phyloP scores from a whole-genome alignment of 257 asterid genomes.

The Solanum pinnatisectum region DNA sequence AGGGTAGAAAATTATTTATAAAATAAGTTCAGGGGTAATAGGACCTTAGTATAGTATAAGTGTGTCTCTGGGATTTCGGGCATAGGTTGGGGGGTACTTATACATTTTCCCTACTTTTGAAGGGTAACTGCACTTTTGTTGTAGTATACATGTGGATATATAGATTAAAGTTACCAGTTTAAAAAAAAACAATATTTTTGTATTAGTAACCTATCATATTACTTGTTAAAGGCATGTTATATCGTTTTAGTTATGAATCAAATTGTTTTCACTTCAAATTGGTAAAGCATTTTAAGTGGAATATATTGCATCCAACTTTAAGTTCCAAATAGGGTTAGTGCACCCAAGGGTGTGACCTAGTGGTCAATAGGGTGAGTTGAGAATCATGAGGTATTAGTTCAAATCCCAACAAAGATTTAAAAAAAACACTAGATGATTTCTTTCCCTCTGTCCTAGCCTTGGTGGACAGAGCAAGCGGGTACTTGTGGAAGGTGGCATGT shows the following conservation, averaged over 20 bases:
- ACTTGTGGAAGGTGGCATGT: neutral
- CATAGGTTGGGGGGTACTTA: no score
- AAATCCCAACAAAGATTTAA: neutral
- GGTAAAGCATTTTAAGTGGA: neutral
- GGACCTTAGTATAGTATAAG: no score
- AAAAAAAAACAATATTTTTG: neutral
- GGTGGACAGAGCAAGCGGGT: neutral
- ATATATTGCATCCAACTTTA: neutral
- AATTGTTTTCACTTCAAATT: neutral
- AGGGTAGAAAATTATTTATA: no score
- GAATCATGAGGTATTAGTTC: neutral
- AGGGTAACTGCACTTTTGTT: neutral
- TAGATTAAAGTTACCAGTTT: neutral
- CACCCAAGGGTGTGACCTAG: neutral
- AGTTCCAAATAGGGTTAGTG: neutral
- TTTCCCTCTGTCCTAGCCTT: neutral
- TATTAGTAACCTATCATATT: neutral
- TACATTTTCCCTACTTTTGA: neutral
- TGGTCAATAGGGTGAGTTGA: neutral
- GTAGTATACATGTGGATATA: neutral
- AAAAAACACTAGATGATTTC: neutral
- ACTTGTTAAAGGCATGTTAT: neutral
- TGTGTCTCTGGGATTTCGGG: no score
- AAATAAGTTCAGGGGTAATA: no score
- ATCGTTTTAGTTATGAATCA: neutral